Percentiles rank a stretch among this genome's conserved stretches.
These are phyloP conservation scores for Cutaneotrichosporon sp. DNA, from an alignment of 1,284 basidiomycete species.

Conservation along the genomic window DNA sequence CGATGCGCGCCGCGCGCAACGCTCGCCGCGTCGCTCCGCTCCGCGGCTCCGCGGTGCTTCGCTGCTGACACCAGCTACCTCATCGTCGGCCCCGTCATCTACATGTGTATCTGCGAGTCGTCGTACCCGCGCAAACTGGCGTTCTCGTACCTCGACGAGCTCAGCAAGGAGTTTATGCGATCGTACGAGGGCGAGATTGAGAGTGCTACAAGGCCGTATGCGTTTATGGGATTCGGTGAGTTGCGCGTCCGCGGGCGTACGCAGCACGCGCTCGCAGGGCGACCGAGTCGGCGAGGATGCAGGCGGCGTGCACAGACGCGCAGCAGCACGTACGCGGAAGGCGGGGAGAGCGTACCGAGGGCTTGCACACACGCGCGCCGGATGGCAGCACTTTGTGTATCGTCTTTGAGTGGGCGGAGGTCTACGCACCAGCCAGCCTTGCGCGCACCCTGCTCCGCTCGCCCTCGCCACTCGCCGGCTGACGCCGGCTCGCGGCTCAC, in stretches of 20 bases:
- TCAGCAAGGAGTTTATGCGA: conserved; percentile 88
- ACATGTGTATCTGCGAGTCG: conserved; percentile 91
- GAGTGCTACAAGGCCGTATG: conserved; percentile 78
- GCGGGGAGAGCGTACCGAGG: no score
- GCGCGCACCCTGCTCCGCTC: no score
- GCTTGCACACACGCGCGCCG: no score
- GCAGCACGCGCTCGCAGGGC: neutral
- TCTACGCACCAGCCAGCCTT: no score
- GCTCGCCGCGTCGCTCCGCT: no score
- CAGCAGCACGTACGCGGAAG: no score
- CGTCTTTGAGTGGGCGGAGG: no score
- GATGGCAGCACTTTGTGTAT: no score
- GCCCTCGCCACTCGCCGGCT: no score
- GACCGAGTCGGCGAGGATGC: no score
- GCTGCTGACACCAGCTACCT: conserved; percentile 65
- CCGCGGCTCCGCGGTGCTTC: neutral
- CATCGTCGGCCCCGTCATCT: conserved; percentile 87
- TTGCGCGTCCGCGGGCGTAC: conserved; percentile 13
- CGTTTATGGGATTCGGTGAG: conserved; percentile 91
- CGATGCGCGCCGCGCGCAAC: no score
- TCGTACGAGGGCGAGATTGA: conserved; percentile 90
- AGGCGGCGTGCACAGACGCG: no score
- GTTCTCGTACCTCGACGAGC: conserved; percentile 94
- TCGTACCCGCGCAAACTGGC: conserved; percentile 96
- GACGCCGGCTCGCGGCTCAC: neutral